A percentile compares a stretch with the other conserved stretches of the same genome.
Conservation (phyloP, 1,284 basidiomycete genomes). For the Volvariella volvacea region DNA sequence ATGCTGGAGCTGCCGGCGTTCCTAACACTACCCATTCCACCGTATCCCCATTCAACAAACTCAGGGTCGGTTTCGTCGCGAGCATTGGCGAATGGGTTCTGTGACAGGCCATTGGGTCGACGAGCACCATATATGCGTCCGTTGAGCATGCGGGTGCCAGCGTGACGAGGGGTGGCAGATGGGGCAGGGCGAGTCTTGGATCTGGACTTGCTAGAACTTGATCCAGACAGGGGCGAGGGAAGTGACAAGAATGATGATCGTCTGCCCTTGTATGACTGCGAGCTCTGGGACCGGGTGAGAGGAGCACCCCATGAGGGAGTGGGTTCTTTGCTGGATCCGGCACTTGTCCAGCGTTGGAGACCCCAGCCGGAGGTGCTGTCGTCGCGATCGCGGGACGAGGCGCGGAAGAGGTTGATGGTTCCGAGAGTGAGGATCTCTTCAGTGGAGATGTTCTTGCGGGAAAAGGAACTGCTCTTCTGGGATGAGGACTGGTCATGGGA, state of each 20-base stretch:
- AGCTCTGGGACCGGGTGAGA: constrained; percentile 24
- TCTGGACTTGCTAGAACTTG: constrained; percentile 15
- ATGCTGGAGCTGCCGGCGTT: constrained; percentile 27
- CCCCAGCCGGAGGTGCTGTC: constrained; percentile 15
- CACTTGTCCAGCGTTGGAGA: constrained; percentile 24
- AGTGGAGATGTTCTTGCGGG: constrained; percentile 24
- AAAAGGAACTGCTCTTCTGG: constrained; percentile 12
- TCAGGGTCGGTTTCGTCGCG: constrained; percentile 54
- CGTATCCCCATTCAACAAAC: constrained; percentile 83
- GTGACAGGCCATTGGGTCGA: constrained; percentile 17
- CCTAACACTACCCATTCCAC: constrained; percentile 72
- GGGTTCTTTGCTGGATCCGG: constrained; percentile 12
- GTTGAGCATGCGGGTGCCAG: constrained; percentile 60
- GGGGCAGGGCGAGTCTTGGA: constrained; percentile 7
- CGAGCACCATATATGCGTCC: constrained; percentile 66
- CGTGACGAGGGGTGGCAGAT: constrained; percentile 15
- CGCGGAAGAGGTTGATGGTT: constrained; percentile 41
- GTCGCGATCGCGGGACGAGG: constrained; percentile 25
- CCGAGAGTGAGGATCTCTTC: constrained; percentile 38
- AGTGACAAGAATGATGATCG: constrained; percentile 4
- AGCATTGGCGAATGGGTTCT: constrained; percentile 46
- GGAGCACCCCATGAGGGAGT: constrained; percentile 17
- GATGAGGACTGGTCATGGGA: constrained; percentile 16
- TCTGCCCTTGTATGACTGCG: constrained; percentile 15
- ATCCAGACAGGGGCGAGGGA: constrained; percentile 11